Base-by-base conservation (phyloP, 352 stramenopile species). In the Phytophthora capsici region DNA sequence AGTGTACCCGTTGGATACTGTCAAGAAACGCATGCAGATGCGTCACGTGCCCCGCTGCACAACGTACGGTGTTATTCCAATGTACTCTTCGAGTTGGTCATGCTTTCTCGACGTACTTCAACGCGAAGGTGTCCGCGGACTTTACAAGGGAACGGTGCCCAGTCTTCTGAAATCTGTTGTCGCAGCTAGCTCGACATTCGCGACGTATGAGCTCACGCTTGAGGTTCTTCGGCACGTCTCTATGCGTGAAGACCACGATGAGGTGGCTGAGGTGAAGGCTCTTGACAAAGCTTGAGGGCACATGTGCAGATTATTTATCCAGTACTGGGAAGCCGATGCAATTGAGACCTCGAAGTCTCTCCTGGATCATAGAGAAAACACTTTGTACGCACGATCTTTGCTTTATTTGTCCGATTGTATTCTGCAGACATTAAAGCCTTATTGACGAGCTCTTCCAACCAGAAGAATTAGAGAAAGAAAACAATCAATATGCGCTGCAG, bases 11-110 rank as follows among this genome's bases (percentile, higher is more conserved):
- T 63, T 98, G 9, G 95, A 98, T 78, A 98, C 95, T 13, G 68
- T 98, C n/a, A 98, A 98, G 80, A 98, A 98, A 74, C 86, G 93
- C 44, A 92, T 98, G 76, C 95, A 98, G 60, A 88, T 96, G 76
- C 84, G 86, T n/a, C 72, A 89, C 30, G 70, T 96, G 10, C 75
- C 73, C 36, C 84, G 88, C 10, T 80, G 68, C 32, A 58, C 57
- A 45, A 75, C 67, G 4, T 95, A 93, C 57, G 87, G 87, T 28
- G 64, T 80, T 22, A 91, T 92, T 45, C 82, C 84, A 6, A 63
- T 75, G 61, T 96, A 96, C 52, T 55, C 57, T 19, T 86, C 75
- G 8, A 83, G 86, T 22, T 89, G 72, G 73, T 64, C 63, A 23
- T 96, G 88, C 37, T 79, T 85, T 17, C 8, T 48, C 2, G 82